Conservation (phyloP, 371 early-diverging fungal species). For the Gilbertella persicaria region DNA sequence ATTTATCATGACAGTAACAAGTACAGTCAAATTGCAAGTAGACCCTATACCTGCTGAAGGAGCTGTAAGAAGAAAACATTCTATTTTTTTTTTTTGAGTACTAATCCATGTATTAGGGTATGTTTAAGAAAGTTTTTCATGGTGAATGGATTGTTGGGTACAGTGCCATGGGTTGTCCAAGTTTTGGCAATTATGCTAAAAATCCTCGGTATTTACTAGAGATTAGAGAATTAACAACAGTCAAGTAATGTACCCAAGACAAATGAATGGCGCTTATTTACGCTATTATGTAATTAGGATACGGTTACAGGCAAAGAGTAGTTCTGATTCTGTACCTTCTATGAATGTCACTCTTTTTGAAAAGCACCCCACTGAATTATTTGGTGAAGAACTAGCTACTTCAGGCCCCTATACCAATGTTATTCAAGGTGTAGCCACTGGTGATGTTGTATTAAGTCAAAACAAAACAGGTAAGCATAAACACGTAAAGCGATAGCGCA, state of each 20-base stretch:
- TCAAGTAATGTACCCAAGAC: slow-evolving; percentile 44
- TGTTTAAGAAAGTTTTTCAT: slow-evolving; percentile 68
- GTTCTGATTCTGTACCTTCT: slow-evolving; percentile 67
- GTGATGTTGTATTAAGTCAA: slow-evolving; percentile 50
- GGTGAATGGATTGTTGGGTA: slow-evolving; percentile 70
- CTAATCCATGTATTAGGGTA: slow-evolving; percentile 46
- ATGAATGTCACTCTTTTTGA: slow-evolving; percentile 73
- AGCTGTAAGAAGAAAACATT: slow-evolving; percentile 63
- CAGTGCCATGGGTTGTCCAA: slow-evolving; percentile 69
- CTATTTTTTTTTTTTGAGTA: neutral
- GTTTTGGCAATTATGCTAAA: slow-evolving; percentile 59
- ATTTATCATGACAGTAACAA: slow-evolving; percentile 66
- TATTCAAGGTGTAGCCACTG: slow-evolving; percentile 62
- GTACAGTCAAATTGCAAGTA: slow-evolving; percentile 46
- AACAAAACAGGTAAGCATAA: slow-evolving; percentile 36
- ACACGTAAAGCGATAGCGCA: neutral
- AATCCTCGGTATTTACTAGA: slow-evolving; percentile 73
- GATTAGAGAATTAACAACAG: slow-evolving; percentile 59
- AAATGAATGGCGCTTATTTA: neutral
- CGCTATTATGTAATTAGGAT: too few species aligned
- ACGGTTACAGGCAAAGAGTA: slow-evolving; percentile 67
- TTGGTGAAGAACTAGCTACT: slow-evolving; percentile 65
- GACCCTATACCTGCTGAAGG: slow-evolving; percentile 76
- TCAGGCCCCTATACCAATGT: slow-evolving; percentile 78
- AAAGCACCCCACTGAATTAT: slow-evolving; percentile 55